phyloP scores from a whole-genome alignment of 2,329 filamentous ascomycete genomes.

The Epicoccum sorghinum region DNA sequence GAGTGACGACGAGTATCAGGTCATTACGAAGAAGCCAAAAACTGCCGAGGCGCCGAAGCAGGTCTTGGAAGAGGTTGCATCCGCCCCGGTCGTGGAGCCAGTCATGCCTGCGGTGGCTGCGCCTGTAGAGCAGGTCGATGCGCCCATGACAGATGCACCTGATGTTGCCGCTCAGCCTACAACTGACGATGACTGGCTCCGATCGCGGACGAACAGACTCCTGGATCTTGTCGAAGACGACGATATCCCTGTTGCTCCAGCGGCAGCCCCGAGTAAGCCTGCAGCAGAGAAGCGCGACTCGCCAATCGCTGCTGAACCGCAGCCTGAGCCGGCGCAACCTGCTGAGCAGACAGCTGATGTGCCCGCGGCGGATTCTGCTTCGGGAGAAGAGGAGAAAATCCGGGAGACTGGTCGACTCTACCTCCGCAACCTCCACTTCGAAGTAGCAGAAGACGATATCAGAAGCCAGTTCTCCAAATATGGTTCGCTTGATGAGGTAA shows the following conservation, averaged over 20 bases:
- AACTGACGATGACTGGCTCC: constrained; percentile 88
- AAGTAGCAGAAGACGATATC: constrained; percentile 77
- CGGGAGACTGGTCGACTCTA: constrained; percentile 79
- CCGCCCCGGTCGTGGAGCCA: not conserved
- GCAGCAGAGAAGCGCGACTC: constrained; percentile 18
- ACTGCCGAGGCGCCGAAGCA: constrained; percentile 14
- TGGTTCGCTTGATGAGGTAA: constrained; percentile 86
- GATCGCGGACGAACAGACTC: constrained; percentile 84
- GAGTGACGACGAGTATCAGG: constrained; percentile 79
- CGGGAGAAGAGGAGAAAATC: constrained; percentile 65
- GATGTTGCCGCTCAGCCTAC: constrained; percentile 47
- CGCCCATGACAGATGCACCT: constrained; percentile 24
- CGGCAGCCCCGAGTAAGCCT: constrained; percentile 11
- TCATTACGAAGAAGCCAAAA: constrained; percentile 58
- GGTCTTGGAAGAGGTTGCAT: constrained; percentile 10
- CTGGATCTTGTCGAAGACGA: constrained; percentile 83
- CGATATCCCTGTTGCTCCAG: constrained; percentile 49
- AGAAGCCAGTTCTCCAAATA: constrained; percentile 72
- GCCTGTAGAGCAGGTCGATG: constrained; percentile 19
- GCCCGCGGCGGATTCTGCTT: constrained; percentile 38
- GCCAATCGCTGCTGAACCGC: constrained; percentile 16
- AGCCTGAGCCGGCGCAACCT: constrained; percentile 2
- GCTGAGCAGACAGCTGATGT: constrained; percentile 31
- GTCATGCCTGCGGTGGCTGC: not conserved
- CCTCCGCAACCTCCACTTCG: constrained; percentile 86